Evolutionary conservation across 306 rosid species (phyloP).

Genomic region (Calophaca sinica): DNA sequence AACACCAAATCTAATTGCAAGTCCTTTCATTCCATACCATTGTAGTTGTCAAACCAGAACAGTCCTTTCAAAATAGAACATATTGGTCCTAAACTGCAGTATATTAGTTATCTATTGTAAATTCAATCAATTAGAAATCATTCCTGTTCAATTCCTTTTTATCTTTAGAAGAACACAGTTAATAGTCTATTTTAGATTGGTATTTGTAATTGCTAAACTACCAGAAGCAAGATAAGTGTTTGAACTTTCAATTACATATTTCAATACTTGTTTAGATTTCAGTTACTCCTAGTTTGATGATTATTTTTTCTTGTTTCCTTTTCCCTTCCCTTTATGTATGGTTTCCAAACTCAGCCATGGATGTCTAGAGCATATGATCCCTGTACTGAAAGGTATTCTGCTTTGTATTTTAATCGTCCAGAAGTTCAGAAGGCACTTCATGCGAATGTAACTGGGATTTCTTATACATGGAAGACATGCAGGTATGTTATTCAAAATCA

Average conservation of each 20-base stretch:
- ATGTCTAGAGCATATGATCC: constrained; percentile 96
- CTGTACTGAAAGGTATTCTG: constrained; percentile 84
- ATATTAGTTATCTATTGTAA: no score
- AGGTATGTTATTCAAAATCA: constrained; percentile 54
- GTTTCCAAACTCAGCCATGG: constrained; percentile 81
- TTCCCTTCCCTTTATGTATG: constrained; percentile 31
- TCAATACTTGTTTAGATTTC: constrained; percentile 1
- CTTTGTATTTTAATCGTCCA: constrained; percentile 82
- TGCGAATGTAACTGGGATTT: constrained; percentile 81
- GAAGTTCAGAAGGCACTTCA: constrained; percentile 93
- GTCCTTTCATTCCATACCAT: neutral
- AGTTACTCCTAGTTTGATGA: constrained; percentile 29
- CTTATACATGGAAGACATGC: constrained; percentile 91
- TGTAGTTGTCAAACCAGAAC: constrained; percentile 39
- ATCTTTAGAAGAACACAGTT: no score
- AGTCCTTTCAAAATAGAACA: constrained; percentile 5
- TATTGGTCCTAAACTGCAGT: neutral
- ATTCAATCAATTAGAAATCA: no score
- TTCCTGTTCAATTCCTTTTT: no score
- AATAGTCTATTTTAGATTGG: no score
- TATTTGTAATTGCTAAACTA: no score
- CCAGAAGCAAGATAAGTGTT: no score
- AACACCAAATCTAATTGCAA: constrained; percentile 7
- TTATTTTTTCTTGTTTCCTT: constrained; percentile 37
- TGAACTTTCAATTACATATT: no score